phyloP scores from a whole-genome alignment of 2,329 filamentous ascomycete species.

The Aspergillus hiratsukae region DNA sequence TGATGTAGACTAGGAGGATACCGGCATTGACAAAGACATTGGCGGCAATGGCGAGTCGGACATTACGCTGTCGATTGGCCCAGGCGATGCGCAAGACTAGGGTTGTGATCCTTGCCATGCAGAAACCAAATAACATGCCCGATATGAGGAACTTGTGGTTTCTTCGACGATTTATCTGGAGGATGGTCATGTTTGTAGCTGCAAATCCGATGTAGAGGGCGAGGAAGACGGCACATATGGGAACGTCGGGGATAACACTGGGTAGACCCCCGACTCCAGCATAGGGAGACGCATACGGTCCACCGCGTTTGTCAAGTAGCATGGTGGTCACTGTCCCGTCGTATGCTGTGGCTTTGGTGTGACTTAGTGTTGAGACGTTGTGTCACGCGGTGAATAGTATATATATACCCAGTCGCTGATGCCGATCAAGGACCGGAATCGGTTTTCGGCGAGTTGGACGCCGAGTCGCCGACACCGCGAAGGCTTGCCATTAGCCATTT shows the following conservation, averaged over 20 bases:
- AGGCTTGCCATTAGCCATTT: background rate
- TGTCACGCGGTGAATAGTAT: background rate
- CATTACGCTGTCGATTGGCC: constrained; percentile 45
- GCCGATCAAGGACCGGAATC: background rate
- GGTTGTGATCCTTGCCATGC: constrained; percentile 45
- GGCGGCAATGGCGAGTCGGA: constrained; percentile 53
- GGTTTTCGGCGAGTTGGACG: background rate
- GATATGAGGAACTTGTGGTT: constrained; percentile 49
- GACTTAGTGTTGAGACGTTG: background rate
- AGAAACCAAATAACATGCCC: constrained; percentile 45
- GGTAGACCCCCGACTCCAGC: constrained; percentile 47
- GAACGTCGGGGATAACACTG: constrained; percentile 55
- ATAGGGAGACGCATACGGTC: constrained; percentile 26
- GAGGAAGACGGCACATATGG: constrained; percentile 61
- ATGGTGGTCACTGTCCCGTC: background rate
- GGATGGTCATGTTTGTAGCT: constrained; percentile 42
- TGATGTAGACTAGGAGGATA: constrained; percentile 68
- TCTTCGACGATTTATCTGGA: constrained; percentile 38
- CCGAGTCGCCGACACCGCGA: background rate
- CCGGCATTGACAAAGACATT: constrained; percentile 69
- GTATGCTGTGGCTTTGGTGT: background rate
- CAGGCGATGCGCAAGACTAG: constrained; percentile 52
- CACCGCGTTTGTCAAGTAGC: constrained; percentile 13
- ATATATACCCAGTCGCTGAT: background rate
- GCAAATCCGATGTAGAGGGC: constrained; percentile 42